A percentile compares a stretch with the other conserved stretches of the same genome.
Conservation (phyloP, 257 asterid species). For the Perilla frutescens region DNA sequence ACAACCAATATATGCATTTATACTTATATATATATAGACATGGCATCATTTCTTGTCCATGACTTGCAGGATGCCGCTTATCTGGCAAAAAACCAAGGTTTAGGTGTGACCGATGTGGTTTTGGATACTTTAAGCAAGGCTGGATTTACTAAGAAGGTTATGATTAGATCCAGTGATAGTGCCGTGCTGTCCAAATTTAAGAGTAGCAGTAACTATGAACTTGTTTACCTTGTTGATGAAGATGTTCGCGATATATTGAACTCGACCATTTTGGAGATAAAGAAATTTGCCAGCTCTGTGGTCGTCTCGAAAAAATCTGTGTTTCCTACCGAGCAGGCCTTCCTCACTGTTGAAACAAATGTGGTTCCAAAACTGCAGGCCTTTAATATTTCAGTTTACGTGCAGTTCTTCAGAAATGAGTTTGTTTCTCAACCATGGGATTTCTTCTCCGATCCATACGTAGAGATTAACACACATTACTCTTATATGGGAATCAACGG, state of each 20-base stretch:
- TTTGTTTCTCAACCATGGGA: conserved; percentile 81
- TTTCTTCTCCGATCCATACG: conserved; percentile 69
- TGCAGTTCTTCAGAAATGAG: conserved; percentile 63
- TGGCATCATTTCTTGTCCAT: conserved; percentile 28
- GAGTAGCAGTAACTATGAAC: conserved; percentile 53
- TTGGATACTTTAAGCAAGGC: conserved; percentile 54
- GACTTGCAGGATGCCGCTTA: conserved; percentile 66
- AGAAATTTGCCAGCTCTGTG: conserved; percentile 63
- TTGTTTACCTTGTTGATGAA: conserved; percentile 52
- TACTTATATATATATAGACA: neutral
- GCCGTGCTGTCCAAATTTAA: conserved; percentile 60
- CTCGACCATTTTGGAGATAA: conserved; percentile 54
- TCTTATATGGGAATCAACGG: conserved; percentile 44
- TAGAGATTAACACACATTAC: conserved; percentile 53
- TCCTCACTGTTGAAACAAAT: conserved; percentile 44
- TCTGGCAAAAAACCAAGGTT: conserved; percentile 66
- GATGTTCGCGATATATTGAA: conserved; percentile 33
- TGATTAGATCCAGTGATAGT: conserved; percentile 65
- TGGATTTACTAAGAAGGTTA: conserved; percentile 58
- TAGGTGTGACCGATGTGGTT: conserved; percentile 28
- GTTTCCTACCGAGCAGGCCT: conserved; percentile 39
- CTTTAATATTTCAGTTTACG: conserved; percentile 56
- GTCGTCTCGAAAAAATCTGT: conserved; percentile 55
- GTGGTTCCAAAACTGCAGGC: conserved; percentile 58
- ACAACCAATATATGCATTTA: no score